Evolutionary conservation across 495 filamentous ascomycete species (phyloP).

Genomic region (Trichocladium antarcticum): DNA sequence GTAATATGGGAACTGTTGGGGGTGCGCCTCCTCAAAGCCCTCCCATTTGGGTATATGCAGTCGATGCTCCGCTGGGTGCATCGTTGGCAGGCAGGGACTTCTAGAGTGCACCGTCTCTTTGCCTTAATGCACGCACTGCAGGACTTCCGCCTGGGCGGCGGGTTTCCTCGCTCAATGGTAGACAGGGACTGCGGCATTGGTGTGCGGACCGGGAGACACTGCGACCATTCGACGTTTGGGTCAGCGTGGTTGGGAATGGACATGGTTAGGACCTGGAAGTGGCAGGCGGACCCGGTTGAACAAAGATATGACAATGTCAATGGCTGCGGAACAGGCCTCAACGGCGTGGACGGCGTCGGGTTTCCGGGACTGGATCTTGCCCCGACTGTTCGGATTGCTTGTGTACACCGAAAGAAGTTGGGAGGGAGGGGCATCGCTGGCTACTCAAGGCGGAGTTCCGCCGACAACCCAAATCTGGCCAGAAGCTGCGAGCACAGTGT

Average conservation of each 20-base stretch:
- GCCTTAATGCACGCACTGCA: slow-evolving; percentile 44
- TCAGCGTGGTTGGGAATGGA: background rate
- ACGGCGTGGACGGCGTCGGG: slow-evolving; percentile 14
- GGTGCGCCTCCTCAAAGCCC: background rate
- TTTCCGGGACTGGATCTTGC: background rate
- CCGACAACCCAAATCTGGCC: too few relatives aligned
- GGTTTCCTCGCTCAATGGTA: slow-evolving; percentile 22
- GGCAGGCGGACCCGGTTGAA: background rate
- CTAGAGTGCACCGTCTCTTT: slow-evolving; percentile 43
- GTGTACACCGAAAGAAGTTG: background rate
- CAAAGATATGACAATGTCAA: background rate
- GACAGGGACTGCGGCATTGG: slow-evolving; percentile 24
- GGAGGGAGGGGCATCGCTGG: background rate
- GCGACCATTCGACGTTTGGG: slow-evolving; percentile 13
- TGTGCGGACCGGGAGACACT: slow-evolving; percentile 19
- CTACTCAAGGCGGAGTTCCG: background rate
- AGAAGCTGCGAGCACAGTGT: background rate
- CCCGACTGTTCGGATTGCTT: background rate
- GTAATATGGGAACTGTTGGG: background rate
- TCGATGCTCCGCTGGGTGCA: slow-evolving; percentile 32
- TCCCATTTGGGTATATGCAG: slow-evolving; percentile 35
- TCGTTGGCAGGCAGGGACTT: slow-evolving; percentile 37
- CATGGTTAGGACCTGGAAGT: background rate
- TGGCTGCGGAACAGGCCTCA: background rate
- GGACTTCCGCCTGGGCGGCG: slow-evolving; percentile 39